Percentiles rank a stretch among this genome's conserved stretches.
Conservation (phyloP, 306 rosid species). For the Lablab purpureus region DNA sequence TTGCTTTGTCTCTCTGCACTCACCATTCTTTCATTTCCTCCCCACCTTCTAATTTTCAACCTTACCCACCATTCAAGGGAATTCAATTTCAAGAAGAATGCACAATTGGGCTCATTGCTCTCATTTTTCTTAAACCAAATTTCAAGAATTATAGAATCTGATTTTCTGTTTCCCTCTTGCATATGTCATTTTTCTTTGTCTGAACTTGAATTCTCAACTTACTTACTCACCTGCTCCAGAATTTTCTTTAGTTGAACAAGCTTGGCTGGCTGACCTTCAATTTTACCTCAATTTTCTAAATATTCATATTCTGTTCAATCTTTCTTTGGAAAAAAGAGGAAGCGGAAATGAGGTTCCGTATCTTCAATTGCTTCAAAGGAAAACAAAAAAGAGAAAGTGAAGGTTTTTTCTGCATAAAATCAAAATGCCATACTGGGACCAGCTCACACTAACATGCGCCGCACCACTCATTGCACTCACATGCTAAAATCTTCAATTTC, state of each 20-base stretch:
- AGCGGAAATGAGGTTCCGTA: not conserved
- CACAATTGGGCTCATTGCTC: not conserved
- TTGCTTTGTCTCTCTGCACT: constrained; percentile 49
- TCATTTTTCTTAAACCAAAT: not conserved
- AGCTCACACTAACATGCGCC: constrained; percentile 52
- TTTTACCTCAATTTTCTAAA: constrained; percentile 14
- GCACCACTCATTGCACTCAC: constrained; percentile 31
- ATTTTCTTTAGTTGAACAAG: constrained; percentile 32
- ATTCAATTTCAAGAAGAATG: not conserved
- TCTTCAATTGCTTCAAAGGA: constrained; percentile 31
- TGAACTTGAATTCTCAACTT: constrained; percentile 10
- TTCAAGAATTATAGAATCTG: not conserved
- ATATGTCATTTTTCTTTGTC: not conserved
- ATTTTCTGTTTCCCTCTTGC: not conserved
- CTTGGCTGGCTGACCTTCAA: constrained; percentile 36
- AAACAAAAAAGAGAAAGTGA: not conserved
- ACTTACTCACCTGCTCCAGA: not conserved
- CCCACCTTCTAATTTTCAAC: not conserved
- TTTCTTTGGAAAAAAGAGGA: not conserved
- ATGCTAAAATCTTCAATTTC: constrained; percentile 26
- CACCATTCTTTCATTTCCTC: constrained; percentile 13
- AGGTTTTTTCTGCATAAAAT: constrained; percentile 18
- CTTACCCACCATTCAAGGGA: constrained; percentile 21
- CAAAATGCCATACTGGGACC: constrained; percentile 44
- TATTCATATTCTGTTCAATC: constrained; percentile 3